phyloP scores from a whole-genome alignment of 306 rosid genomes.

The Malus sylvestris region DNA sequence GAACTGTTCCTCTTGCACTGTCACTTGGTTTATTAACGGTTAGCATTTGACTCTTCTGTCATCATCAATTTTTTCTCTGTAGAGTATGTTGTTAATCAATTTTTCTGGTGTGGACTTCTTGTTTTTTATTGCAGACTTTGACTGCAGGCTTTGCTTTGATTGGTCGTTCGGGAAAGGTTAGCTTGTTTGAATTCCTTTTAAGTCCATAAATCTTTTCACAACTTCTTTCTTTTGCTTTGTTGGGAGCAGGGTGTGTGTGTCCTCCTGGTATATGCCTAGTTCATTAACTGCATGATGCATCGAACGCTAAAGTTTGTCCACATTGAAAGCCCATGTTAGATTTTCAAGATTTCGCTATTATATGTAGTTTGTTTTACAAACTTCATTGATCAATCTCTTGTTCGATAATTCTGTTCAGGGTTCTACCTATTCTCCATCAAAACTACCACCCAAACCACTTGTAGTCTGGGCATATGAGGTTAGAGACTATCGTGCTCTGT shows the following conservation, averaged over 20 bases:
- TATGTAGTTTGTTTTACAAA: background rate
- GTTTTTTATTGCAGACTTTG: conserved; percentile 52
- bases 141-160: conserved; percentile 75
- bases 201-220: background rate
- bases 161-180: conserved; percentile 69
- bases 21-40: conserved; percentile 95
- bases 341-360: background rate
- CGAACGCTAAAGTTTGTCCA: background rate
- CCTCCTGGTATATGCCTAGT: background rate
- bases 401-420: conserved; percentile 46
- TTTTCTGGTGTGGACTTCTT: background rate
- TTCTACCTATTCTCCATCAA: conserved; percentile 59
- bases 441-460: conserved; percentile 76
- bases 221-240: background rate
- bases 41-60: conserved; percentile 18
- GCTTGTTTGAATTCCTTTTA: conserved; percentile 3
- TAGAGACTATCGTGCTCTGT: background rate
- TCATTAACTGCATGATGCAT: background rate
- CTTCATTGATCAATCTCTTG: background rate
- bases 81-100: background rate
- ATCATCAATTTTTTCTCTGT: background rate
- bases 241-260: background rate
- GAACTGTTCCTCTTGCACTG: conserved; percentile 63
- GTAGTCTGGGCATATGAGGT: conserved; percentile 98
- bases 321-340: background rate